Percentiles rank a stretch among this genome's conserved stretches.
Conservation (phyloP, 176 grass and related monocot species). For the Metroxylon sagu region DNA sequence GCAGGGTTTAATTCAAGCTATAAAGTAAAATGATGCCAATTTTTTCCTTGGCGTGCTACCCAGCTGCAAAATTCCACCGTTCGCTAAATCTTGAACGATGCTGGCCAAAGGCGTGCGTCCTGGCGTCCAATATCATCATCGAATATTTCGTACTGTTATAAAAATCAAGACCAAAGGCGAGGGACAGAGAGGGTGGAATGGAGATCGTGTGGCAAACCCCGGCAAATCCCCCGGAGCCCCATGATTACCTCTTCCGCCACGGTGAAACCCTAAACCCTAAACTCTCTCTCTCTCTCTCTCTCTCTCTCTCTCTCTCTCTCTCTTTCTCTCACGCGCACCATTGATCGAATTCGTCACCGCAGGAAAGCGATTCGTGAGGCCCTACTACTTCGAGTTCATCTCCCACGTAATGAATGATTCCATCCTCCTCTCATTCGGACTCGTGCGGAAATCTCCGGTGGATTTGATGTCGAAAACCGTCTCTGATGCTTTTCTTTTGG, state of each 20-base stretch:
- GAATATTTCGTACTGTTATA: too few relatives aligned
- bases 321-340: not conserved
- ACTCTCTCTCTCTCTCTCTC: not conserved
- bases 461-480: not conserved
- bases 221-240: slow-evolving; percentile 54
- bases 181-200: not conserved
- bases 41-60: too few relatives aligned
- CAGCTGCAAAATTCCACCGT: too few relatives aligned
- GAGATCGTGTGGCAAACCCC: slow-evolving; percentile 90
- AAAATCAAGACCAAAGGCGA: too few relatives aligned
- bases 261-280: slow-evolving; percentile 28
- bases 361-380: slow-evolving; percentile 86
- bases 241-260: slow-evolving; percentile 77
- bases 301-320: not conserved
- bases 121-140: too few relatives aligned
- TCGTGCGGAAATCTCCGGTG: not conserved
- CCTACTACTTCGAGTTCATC: slow-evolving; percentile 96
- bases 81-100: too few relatives aligned
- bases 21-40: too few relatives aligned
- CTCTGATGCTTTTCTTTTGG: not conserved
- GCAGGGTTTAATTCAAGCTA: too few relatives aligned
- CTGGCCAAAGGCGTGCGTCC: too few relatives aligned
- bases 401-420: slow-evolving; percentile 46
- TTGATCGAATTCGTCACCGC: not conserved
- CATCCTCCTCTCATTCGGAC: not conserved